phyloP scores from a whole-genome alignment of 306 rosid genomes.

The Lathyrus tuberosus region DNA sequence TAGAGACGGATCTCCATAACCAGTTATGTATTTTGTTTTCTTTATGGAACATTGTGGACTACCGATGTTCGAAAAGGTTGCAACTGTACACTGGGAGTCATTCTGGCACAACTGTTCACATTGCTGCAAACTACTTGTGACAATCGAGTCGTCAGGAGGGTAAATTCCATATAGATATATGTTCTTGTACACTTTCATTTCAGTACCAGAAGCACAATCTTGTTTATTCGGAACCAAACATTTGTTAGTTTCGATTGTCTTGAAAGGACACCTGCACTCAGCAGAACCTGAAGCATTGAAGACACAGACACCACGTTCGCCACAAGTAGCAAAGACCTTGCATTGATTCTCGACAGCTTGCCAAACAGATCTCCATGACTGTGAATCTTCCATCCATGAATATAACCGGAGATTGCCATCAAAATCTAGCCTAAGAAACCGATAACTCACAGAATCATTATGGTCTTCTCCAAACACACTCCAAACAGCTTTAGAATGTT shows the following conservation, averaged over 20 bases:
- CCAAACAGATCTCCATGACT: slow-evolving; percentile 78
- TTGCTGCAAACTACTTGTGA: slow-evolving; percentile 52
- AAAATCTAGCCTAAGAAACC: slow-evolving; percentile 72
- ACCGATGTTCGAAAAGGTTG: slow-evolving; percentile 73
- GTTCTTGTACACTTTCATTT: slow-evolving; percentile 46
- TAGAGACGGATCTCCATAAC: slow-evolving; percentile 66
- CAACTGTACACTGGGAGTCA: slow-evolving; percentile 59
- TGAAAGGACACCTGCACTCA: slow-evolving; percentile 65
- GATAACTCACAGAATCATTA: slow-evolving; percentile 55
- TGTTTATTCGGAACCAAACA: slow-evolving; percentile 55
- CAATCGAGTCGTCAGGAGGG: slow-evolving; percentile 54
- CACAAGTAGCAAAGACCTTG: slow-evolving; percentile 79
- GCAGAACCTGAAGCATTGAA: slow-evolving; percentile 53
- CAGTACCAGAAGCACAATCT: slow-evolving; percentile 50
- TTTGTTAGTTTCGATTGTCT: slow-evolving; percentile 40
- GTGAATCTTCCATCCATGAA: slow-evolving; percentile 65
- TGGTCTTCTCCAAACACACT: slow-evolving; percentile 80
- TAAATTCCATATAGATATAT: slow-evolving; percentile 66
- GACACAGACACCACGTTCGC: slow-evolving; percentile 64
- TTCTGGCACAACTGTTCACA: slow-evolving; percentile 63
- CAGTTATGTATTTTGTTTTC: slow-evolving; percentile 62
- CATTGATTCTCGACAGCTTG: slow-evolving; percentile 88
- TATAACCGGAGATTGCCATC: slow-evolving; percentile 83
- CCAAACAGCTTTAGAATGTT: slow-evolving; percentile 57
- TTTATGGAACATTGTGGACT: slow-evolving; percentile 59